Evolutionary conservation across 2,329 filamentous ascomycete genomes (phyloP).

Genomic region (Sclerotinia borealis): DNA sequence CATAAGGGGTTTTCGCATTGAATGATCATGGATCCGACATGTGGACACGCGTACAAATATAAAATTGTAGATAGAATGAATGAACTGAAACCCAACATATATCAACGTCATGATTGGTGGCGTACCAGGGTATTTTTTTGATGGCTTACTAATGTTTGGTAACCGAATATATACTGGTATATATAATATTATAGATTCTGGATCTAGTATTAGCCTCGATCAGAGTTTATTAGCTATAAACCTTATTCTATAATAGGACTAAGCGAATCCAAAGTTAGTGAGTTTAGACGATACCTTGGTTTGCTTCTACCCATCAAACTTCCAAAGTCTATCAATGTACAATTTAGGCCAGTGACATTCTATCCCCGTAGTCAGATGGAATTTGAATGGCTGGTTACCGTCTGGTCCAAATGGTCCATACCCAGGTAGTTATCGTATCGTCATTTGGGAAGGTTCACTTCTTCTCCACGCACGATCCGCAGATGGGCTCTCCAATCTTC

Average conservation of each 20-base stretch:
- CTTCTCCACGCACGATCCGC: too few relatives aligned
- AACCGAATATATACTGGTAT: too few relatives aligned
- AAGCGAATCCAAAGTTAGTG: too few relatives aligned
- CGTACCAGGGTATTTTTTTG: background rate
- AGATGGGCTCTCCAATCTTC: too few relatives aligned
- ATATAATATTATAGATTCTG: too few relatives aligned
- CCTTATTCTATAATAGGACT: too few relatives aligned
- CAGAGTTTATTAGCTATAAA: too few relatives aligned
- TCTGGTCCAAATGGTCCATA: background rate
- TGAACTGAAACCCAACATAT: background rate
- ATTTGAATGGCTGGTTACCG: background rate
- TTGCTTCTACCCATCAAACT: too few relatives aligned
- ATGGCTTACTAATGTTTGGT: too few relatives aligned
- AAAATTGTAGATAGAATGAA: background rate
- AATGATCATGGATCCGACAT: constrained; percentile 1
- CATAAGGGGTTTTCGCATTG: constrained; percentile 67
- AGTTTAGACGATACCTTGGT: too few relatives aligned
- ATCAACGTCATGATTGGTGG: background rate
- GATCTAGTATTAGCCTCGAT: too few relatives aligned
- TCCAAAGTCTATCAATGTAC: too few relatives aligned
- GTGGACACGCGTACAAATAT: background rate
- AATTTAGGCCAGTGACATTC: background rate
- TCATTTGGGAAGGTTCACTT: constrained; percentile 4
- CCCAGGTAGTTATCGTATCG: background rate
- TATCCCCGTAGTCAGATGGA: background rate